phyloP scores from a whole-genome alignment of 306 rosid genomes.

The Vigna mungo region DNA sequence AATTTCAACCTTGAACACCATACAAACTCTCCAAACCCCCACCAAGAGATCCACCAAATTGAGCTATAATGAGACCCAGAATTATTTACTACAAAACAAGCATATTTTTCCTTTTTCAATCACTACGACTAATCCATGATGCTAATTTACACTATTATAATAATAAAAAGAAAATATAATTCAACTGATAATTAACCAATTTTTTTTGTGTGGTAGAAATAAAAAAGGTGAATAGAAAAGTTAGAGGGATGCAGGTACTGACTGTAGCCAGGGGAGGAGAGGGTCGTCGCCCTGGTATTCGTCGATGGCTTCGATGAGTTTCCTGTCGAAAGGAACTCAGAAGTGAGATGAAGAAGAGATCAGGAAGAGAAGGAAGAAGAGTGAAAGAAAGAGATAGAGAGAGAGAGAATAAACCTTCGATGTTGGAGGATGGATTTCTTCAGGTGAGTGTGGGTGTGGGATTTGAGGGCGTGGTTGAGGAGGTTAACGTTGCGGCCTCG shows the following conservation, averaged over 20 bases:
- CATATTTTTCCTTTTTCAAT: too few relatives aligned
- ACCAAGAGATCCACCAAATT: too few relatives aligned
- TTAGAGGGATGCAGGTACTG: conserved; percentile 36
- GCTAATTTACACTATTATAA: neutral
- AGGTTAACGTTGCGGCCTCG: conserved; percentile 82
- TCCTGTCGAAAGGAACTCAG: conserved; percentile 31
- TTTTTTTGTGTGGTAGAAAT: too few relatives aligned
- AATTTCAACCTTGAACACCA: too few relatives aligned
- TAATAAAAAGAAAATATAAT: neutral
- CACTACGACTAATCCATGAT: neutral
- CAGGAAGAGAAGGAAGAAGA: neutral
- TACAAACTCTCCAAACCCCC: too few relatives aligned
- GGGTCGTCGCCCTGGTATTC: conserved; percentile 87
- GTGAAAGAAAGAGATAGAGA: neutral
- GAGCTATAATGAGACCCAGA: too few relatives aligned
- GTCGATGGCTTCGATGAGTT: conserved; percentile 73
- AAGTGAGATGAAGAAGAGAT: neutral
- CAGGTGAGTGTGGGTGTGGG: conserved; percentile 62
- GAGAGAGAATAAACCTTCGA: conserved; percentile 53
- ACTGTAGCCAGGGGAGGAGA: conserved; percentile 91
- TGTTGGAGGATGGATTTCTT: conserved; percentile 63
- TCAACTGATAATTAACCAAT: neutral
- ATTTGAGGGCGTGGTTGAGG: conserved; percentile 73
- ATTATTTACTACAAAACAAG: too few relatives aligned
- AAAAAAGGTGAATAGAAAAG: neutral